Evolutionary conservation across 208 protist species (phyloP), one percentile per base, ranked within the genome.

Genomic region (Trypanosoma avium): DNA sequence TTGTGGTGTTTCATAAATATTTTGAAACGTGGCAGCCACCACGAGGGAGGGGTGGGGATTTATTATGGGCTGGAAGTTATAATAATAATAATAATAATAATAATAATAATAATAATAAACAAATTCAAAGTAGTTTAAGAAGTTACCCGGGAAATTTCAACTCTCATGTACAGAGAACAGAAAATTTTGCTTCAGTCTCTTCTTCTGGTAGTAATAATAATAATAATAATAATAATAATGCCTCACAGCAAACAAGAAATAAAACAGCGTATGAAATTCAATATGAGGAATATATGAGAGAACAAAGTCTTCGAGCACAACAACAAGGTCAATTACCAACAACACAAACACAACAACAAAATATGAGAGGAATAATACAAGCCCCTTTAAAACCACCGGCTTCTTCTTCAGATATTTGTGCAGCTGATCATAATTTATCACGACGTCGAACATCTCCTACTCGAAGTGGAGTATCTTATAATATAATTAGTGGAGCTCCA

Each of bases 1-100:
- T 97, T 53, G 92, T 97, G 4, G 90, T 97, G n/a, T 97, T 94
- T 54, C 64, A 93, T 22, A 35, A 60, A 12, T 98, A 94, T 57
- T 97, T 95, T 61, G 83, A 89, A 30, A n/a, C 12, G 21, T 53
- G 43, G 52, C 49, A 58, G 40, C 56, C 54, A 47, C 63, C 21
- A 42, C 63, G 62, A 27, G 19, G 70, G 21, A 15, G n/a, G 27
- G 22, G 38, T 6, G n/a, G 45, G 45, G n/a, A 10, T 38, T 38
- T 38, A 38, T n/a, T n/a, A n/a, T n/a, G n/a, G n/a, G n/a, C n/a
- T n/a, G n/a, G n/a, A n/a, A n/a, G n/a, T n/a, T n/a, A 19, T 24
- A 54, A 30, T 15, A 30, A 27, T 24, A 54, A 54, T 5, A 54
- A 27, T 27, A 21, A 49, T 24, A 19, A 49, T 24, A 8, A 49